These are phyloP conservation scores for Circinella minor DNA, from an alignment of 371 early-diverging fungal genomes.

Conservation along the genomic window DNA sequence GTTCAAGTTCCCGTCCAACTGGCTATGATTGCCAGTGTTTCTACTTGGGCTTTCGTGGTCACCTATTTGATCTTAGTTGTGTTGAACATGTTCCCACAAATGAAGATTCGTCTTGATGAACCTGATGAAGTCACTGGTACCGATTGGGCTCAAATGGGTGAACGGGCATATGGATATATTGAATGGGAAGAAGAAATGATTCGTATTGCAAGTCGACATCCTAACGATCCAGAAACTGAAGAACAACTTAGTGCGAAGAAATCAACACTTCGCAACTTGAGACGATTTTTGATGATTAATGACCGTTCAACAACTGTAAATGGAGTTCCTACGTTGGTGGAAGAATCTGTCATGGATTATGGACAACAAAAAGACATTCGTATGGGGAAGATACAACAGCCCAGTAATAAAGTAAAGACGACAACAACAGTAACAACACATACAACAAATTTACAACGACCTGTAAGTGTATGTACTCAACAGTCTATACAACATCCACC, in stretches of 20 bases:
- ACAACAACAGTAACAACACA: no score
- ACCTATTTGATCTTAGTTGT: conserved; percentile 61
- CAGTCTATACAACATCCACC: not conserved
- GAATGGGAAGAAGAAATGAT: conserved; percentile 40
- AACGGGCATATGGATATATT: conserved; percentile 66
- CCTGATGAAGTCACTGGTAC: conserved; percentile 65
- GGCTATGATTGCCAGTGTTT: conserved; percentile 58
- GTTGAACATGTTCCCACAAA: conserved; percentile 56
- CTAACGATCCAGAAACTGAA: not conserved
- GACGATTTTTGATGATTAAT: conserved; percentile 25
- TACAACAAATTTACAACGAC: not conserved
- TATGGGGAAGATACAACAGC: conserved; percentile 12
- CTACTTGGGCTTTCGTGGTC: conserved; percentile 66
- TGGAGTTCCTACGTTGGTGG: conserved; percentile 42
- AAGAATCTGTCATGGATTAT: conserved; percentile 45
- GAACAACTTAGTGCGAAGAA: not conserved
- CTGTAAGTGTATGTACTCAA: not conserved
- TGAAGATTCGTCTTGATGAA: conserved; percentile 58
- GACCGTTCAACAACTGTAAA: conserved; percentile 29
- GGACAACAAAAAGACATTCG: conserved; percentile 37
- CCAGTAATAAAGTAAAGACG: conserved; percentile 7
- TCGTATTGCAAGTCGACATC: conserved; percentile 5
- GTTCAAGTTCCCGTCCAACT: conserved; percentile 68
- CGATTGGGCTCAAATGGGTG: conserved; percentile 72
- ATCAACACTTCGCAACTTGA: not conserved